Evolutionary conservation across 1,139 yeast genomes (phyloP), one percentile per base, ranked within the genome.

Genomic region (Suhomyces bolitotheri): DNA sequence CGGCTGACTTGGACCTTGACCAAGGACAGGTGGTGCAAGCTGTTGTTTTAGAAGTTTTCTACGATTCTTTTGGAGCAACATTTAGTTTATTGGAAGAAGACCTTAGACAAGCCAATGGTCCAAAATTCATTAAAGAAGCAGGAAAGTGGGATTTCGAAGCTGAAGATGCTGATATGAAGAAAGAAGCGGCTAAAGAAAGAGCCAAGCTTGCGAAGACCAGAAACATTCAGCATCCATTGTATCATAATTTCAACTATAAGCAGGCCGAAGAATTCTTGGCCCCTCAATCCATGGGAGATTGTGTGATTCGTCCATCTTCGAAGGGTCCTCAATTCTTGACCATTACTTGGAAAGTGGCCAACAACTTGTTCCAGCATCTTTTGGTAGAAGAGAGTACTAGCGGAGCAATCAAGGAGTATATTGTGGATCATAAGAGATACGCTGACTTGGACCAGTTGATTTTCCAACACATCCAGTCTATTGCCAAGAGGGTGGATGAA

Each of bases 211-310:
- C 75, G 9, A 69, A 64, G 45, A 63, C 71, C n/a, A 74, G 96
- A 56, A 84, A 87, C 46, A 78, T 92, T 50, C 94, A 89, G 56
- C 99, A 92, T 66, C 96, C 97, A 28, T 76, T 85, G 54, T 92
- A 87, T 73, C 85, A 80, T 49, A 83, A 86, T 44, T 83, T 90
- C 67, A 86, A 80, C 51, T 78, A 84, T 43, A 74, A 73, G 43
- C 97, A 92, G 64, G 97, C 99, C 0, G 97, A 92, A 60, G 95
- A 87, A 51, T 90, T 75, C 51, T 72, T 92, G 53, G 96, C 97
- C 9, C 86, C 96, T 11, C 78, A 85, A 58, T 78, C 82, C 30
- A 82, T 90, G 41, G 99, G 99, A 33, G 96, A 88, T 51, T 78
- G 89, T 64, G 95, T 94, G 21, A 87, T 92, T 39, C 78, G 99